Evolutionary conservation across 805 yeast genomes (phyloP), one percentile per base, ranked within the genome.

Genomic region (Metschnikowia anglica): DNA sequence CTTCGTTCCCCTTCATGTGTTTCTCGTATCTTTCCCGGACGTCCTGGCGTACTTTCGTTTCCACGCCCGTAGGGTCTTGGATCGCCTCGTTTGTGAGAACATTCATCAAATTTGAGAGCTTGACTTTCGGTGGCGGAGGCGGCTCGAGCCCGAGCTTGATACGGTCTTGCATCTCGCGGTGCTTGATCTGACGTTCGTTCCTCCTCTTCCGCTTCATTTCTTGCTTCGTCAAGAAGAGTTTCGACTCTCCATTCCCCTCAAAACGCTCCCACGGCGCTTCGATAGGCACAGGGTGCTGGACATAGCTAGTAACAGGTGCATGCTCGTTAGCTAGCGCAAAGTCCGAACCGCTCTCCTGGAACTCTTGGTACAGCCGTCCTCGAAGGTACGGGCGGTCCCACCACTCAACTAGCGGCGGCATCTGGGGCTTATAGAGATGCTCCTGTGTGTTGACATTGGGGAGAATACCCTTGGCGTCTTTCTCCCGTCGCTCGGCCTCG

Each of bases 121-220:
- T 87, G 19, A 93, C 85, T 61, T 91, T 93, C 2, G 97, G 95
- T 5, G 84, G 84, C 0, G 97, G 96, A 4, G 95, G 84, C 0
- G 95, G 85, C 35, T 84, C 87, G 15, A 90, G 64, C 0, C 99
- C 99, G 4, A 87, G 66, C 44, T 81, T 76, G 18, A 90, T 82
- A 34, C 85, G 70, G 52, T 88, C 91, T 58, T 88, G 96, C 44
- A 76, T 73, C 34, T 83, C 93, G 53, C 82, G 81, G 47, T 80
- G 79, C 47, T 64, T 70, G 30, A 73, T 72, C 34, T 81, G 76
- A 43, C 97, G 72, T 36, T 78, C 82, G 45, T 83, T 83, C 46
- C 83, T 76, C 33, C 97, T 75, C 29, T 83, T 73, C 43, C 89
- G 73, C 54, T 85, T 85, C 63, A 76, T 63, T 58, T 93, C 99